These are phyloP conservation scores for Mycosphaerella sp. DNA, from an alignment of 2,329 filamentous ascomycete genomes.

Conservation along the genomic window DNA sequence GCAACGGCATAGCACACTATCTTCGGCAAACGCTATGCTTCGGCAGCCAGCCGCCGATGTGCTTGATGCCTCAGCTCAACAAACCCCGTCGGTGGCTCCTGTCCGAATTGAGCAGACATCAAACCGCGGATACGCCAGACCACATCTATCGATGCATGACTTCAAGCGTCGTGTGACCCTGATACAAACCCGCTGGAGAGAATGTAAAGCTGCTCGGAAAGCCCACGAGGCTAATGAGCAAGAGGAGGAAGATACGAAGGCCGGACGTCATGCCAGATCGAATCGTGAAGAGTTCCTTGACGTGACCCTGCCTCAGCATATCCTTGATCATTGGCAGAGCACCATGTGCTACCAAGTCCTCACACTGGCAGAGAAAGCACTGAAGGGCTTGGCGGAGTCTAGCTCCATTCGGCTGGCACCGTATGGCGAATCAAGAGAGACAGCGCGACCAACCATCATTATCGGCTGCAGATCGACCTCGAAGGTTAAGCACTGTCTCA, in stretches of 20 bases:
- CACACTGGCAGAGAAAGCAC: constrained; percentile 61
- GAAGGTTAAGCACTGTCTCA: constrained; percentile 65
- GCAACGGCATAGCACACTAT: constrained; percentile 7
- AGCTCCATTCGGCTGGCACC: constrained; percentile 72
- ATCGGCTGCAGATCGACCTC: constrained; percentile 70
- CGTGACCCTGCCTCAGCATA: constrained; percentile 53
- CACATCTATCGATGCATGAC: constrained; percentile 29
- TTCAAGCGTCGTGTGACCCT: constrained; percentile 33
- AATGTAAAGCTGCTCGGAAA: constrained; percentile 18
- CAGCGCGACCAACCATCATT: constrained; percentile 65
- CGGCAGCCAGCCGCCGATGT: constrained; percentile 2
- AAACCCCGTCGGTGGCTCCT: too few relatives aligned
- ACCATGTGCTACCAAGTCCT: constrained; percentile 68
- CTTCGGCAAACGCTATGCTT: background rate
- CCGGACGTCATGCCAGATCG: constrained; percentile 12
- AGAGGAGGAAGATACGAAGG: constrained; percentile 6
- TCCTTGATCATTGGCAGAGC: constrained; percentile 66
- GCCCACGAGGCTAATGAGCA: constrained; percentile 12
- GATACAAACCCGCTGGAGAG: constrained; percentile 34
- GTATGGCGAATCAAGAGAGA: constrained; percentile 61
- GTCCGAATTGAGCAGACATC: constrained; percentile 4
- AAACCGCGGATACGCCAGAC: constrained; percentile 7
- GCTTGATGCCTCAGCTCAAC: too few relatives aligned
- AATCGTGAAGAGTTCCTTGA: constrained; percentile 28
- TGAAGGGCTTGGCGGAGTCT: constrained; percentile 67